A percentile compares a stretch with the other conserved stretches of the same genome.
Conservation (phyloP, 306 rosid genomes). For the Coriaria nepalensis region DNA sequence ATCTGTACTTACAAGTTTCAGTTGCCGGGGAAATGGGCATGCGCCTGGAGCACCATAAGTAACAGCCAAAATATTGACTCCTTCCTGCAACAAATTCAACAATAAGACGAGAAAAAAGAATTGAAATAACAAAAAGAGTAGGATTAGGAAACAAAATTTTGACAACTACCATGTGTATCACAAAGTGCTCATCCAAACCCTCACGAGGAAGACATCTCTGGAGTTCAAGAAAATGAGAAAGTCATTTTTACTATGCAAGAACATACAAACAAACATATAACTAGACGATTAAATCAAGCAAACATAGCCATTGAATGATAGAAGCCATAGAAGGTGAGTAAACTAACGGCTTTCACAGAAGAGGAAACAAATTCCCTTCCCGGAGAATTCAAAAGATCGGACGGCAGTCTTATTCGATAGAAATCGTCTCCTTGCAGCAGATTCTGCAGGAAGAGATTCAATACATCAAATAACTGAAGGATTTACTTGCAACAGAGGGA, state of each 20-base stretch:
- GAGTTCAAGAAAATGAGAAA: conserved; percentile 15
- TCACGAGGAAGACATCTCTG: conserved; percentile 92
- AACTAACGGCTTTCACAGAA: conserved; percentile 77
- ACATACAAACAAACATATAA: background rate
- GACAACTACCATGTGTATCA: conserved; percentile 62
- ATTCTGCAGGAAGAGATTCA: conserved; percentile 27
- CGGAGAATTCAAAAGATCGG: conserved; percentile 57
- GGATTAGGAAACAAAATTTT: background rate
- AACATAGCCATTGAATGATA: background rate
- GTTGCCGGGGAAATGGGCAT: conserved; percentile 72
- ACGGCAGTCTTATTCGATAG: conserved; percentile 74
- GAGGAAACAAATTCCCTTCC: conserved; percentile 60
- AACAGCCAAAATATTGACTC: conserved; percentile 69
- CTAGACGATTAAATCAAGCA: background rate
- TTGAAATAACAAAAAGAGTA: background rate
- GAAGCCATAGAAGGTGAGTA: background rate
- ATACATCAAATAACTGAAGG: conserved; percentile 4
- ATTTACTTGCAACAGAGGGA: background rate
- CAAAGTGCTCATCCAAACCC: conserved; percentile 81
- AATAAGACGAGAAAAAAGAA: background rate
- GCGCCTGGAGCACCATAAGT: conserved; percentile 78
- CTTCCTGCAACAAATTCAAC: conserved; percentile 48
- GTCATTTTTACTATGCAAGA: background rate
- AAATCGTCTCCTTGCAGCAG: conserved; percentile 71
- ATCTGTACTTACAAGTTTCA: conserved; percentile 48